These are phyloP conservation scores for Tetraselmis chui DNA, from an alignment of 139 green algal genomes.

Conservation along the genomic window DNA sequence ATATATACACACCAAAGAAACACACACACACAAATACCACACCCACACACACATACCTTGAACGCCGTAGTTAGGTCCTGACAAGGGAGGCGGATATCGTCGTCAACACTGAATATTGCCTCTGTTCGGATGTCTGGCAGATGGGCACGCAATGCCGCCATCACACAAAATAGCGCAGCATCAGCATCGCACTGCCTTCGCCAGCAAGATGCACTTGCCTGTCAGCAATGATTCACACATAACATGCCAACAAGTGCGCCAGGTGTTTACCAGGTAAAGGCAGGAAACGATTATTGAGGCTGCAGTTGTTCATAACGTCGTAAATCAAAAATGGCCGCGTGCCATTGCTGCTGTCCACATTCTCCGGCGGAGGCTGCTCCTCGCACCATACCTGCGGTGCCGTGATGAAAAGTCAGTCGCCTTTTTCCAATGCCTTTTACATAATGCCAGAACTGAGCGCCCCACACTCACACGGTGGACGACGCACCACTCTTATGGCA, in stretches of 20 bases:
- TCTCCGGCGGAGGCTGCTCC: slow-evolving; percentile 15
- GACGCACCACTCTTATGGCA: slow-evolving; percentile 28
- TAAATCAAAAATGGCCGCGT: slow-evolving; percentile 25
- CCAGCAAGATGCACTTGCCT: too few species aligned
- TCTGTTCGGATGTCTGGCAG: slow-evolving; percentile 40
- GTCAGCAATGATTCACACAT: too few species aligned
- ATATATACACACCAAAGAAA: too few species aligned
- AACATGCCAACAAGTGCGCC: too few species aligned
- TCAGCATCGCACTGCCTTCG: too few species aligned
- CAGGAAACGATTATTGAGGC: slow-evolving; percentile 38
- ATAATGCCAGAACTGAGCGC: too few species aligned
- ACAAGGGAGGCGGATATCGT: slow-evolving; percentile 49
- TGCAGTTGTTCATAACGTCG: slow-evolving; percentile 30
- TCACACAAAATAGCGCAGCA: too few species aligned
- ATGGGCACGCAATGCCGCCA: too few species aligned
- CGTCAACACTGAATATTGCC: slow-evolving; percentile 53
- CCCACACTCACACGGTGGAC: too few species aligned
- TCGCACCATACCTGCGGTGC: slow-evolving; percentile 37
- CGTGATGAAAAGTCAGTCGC: too few species aligned
- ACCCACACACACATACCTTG: slow-evolving; percentile 4
- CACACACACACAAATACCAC: too few species aligned
- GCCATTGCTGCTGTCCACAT: slow-evolving; percentile 12
- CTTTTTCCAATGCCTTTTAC: too few species aligned
- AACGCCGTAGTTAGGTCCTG: slow-evolving; percentile 37
- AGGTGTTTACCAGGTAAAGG: slow-evolving; percentile 18